Conservation (phyloP, 176 grass and related monocot genomes). For the Triticum dicoccoides region DNA sequence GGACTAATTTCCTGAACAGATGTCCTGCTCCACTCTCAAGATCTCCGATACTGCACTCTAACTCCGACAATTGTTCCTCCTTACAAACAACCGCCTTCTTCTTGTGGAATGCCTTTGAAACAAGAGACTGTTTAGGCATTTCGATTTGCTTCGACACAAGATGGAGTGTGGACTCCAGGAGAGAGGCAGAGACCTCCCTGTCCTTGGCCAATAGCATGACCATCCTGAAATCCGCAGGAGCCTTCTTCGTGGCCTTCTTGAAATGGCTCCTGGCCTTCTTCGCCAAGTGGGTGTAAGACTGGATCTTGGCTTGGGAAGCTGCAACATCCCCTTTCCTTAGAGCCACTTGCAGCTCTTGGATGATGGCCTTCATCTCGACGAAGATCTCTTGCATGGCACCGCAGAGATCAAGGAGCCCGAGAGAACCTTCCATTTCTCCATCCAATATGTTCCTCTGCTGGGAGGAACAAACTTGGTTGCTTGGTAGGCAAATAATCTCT, state of each 20-base stretch:
- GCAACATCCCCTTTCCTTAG: no score
- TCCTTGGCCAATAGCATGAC: no score
- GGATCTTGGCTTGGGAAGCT: no score
- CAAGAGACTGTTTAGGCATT: no score
- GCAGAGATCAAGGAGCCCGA: background rate
- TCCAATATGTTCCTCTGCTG: background rate
- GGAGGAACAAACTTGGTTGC: background rate
- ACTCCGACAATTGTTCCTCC: slow-evolving; percentile 6
- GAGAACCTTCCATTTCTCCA: background rate
- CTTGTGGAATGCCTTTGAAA: background rate
- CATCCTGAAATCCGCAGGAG: no score
- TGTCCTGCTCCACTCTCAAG: background rate
- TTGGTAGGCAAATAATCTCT: background rate
- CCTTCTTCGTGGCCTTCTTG: no score
- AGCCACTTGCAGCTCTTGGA: no score
- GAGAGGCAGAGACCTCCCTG: no score
- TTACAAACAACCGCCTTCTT: background rate
- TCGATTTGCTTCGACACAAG: no score
- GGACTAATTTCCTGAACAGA: slow-evolving; percentile 2
- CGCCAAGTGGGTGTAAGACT: no score
- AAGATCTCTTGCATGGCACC: background rate
- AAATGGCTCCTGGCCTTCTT: no score
- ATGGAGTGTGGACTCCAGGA: no score
- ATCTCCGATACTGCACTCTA: background rate
- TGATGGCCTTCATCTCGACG: background rate